Conservation (phyloP, 108 stramenopile species). For the Pseudonitzschia delicatissima region DNA sequence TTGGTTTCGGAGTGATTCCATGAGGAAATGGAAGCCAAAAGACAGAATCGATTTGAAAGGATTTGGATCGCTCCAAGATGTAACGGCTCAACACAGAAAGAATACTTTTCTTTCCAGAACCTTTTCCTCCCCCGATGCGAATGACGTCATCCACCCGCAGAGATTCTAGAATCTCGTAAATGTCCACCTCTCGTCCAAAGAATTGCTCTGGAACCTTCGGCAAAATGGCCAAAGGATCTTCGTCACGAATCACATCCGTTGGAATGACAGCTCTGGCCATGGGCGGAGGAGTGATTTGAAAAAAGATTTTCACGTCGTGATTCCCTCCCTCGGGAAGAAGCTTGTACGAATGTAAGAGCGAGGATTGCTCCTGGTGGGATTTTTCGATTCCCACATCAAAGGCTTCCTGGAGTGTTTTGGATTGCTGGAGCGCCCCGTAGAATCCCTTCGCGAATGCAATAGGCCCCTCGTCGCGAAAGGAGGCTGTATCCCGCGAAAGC, state of each 20-base stretch:
- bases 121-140: conserved; percentile 45
- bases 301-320: conserved; percentile 27
- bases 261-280: conserved; percentile 2
- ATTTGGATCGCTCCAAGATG: conserved; percentile 23
- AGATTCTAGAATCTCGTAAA: conserved; percentile 52
- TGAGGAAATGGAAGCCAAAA: conserved; percentile 31
- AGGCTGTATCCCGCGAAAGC: conserved; percentile 2
- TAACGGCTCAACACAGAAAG: conserved; percentile 28
- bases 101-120: conserved; percentile 41
- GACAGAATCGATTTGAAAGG: conserved; percentile 18
- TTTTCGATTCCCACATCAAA: conserved; percentile 45
- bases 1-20: conserved; percentile 3
- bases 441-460: conserved; percentile 59
- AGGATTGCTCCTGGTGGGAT: not conserved
- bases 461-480: conserved; percentile 60
- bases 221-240: not conserved
- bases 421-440: conserved; percentile 46
- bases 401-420: conserved; percentile 58
- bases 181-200: conserved; percentile 64
- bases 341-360: conserved; percentile 31
- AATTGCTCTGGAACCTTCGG: conserved; percentile 50
- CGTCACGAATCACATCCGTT: not conserved
- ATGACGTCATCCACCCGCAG: conserved; percentile 51
- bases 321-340: conserved; percentile 51
- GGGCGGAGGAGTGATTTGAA: conserved; percentile 3